Evolutionary conservation across 192 early-diverging fungal genomes (phyloP).

Genomic region (Ambispora gerdemannii): DNA sequence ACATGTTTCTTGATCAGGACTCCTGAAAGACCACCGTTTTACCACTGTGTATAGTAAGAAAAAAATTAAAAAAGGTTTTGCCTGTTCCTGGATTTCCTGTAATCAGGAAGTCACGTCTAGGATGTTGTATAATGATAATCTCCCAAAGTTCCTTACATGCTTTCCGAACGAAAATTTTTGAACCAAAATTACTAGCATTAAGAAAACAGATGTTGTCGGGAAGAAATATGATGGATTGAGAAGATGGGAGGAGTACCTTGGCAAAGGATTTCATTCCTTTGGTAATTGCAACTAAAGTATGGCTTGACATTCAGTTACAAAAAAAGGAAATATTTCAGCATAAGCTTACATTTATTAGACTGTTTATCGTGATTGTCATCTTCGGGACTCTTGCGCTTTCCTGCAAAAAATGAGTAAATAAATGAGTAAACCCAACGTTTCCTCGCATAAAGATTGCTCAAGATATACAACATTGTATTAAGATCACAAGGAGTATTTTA

Average conservation of each 20-base stretch:
- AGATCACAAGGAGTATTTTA: neutral
- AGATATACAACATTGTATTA: slow-evolving; percentile 7
- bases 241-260: slow-evolving; percentile 4
- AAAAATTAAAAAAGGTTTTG: slow-evolving; percentile 13
- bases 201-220: neutral
- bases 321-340: too few species aligned
- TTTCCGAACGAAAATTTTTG: slow-evolving; percentile 11
- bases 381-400: too few species aligned
- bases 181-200: neutral
- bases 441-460: slow-evolving; percentile 10
- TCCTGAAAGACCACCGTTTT: slow-evolving; percentile 9
- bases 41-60: slow-evolving; percentile 4
- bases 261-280: slow-evolving; percentile 1
- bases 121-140: neutral
- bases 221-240: slow-evolving; percentile 8
- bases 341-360: too few species aligned
- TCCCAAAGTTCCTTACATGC: slow-evolving; percentile 19
- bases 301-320: too few species aligned
- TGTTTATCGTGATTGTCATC: too few species aligned
- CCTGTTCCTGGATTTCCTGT: slow-evolving; percentile 21
- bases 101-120: slow-evolving; percentile 14
- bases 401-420: slow-evolving; percentile 10
- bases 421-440: slow-evolving; percentile 6
- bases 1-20: neutral
- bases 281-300: neutral